Conservation (phyloP, 202 grass and related monocot species). For the Sporobolus alterniflorus region DNA sequence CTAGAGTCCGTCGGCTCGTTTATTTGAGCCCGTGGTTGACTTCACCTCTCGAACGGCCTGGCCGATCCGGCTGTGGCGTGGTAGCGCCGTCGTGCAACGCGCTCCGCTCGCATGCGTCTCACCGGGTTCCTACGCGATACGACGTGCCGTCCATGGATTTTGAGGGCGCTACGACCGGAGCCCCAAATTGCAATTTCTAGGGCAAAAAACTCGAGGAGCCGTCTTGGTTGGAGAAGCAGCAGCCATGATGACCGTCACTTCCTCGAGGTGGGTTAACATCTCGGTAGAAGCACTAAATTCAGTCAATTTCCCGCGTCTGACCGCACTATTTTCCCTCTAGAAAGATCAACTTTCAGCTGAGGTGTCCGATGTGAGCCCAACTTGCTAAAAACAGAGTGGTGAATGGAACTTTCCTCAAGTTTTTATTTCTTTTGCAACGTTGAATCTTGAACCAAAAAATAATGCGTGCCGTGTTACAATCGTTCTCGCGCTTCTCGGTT, state of each 20-base stretch:
- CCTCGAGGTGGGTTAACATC: neutral
- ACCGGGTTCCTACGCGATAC: neutral
- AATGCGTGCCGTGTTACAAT: neutral
- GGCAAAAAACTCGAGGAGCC: neutral
- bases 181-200: neutral
- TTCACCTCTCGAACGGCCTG: neutral
- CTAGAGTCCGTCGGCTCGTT: neutral
- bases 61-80: neutral
- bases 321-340: neutral
- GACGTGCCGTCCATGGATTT: neutral
- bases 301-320: neutral
- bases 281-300: neutral
- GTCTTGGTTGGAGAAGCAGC: neutral
- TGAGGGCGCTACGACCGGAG: neutral
- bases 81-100: neutral
- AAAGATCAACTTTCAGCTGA: neutral
- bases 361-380: neutral
- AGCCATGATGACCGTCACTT: neutral
- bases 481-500: neutral
- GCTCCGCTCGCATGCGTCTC: neutral
- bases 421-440: neutral
- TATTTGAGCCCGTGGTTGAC: conserved; percentile 21
- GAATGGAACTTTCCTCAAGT: neutral
- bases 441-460: neutral
- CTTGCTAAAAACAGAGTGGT: neutral